Evolutionary conservation across 768 basidiomycete genomes (phyloP), one percentile per base, ranked within the genome.

Genomic region (Naganishia randhawae): DNA sequence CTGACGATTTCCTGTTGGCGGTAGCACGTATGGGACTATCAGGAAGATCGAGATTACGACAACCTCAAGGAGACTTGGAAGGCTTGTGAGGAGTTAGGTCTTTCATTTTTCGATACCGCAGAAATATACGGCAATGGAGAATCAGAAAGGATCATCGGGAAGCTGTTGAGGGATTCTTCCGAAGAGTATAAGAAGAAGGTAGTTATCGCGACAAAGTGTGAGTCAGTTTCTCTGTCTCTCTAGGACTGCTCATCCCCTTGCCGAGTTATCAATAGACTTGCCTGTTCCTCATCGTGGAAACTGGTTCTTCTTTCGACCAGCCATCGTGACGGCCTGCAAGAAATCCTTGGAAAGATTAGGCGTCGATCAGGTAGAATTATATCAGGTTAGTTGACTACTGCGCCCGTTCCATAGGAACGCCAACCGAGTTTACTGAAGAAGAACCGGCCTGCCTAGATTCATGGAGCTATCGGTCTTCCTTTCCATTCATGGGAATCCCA

Each of bases 41-140:
- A 72, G 14, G 67, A 72, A 14, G 67, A 69, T 29, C 57, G 75
- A 33, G 72, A 74, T 51, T 70, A 66, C 31, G 63, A 54, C n/a
- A 51, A 69, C 35, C 74, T 79, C 62, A 68, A 71, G 41, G 71
- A 73, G 42, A 75, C 75, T 5, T 79, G 76, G 76, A n/a, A 73
- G 3, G 69, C 73, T 0, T 73, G 69, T 16, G 70, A 74, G 29
- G 69, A 73, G 39, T 68, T 57, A 17, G 78, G 76, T 11, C 39
- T 76, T 69, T 74, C 75, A n/a, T 77, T 76, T 62, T 77, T 76
- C 65, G 78, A 79, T 68, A 77, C 78, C 9, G 78, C 78, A 35
- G 78, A 79, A 55, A 71, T 76, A 4, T 77, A 77, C 54, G 75
- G 76, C 0, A 64, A 70, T 39, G 78, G 78, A 2, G 74, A 79